phyloP scores from a whole-genome alignment of 495 filamentous ascomycete genomes.

The Neurospora sp. region DNA sequence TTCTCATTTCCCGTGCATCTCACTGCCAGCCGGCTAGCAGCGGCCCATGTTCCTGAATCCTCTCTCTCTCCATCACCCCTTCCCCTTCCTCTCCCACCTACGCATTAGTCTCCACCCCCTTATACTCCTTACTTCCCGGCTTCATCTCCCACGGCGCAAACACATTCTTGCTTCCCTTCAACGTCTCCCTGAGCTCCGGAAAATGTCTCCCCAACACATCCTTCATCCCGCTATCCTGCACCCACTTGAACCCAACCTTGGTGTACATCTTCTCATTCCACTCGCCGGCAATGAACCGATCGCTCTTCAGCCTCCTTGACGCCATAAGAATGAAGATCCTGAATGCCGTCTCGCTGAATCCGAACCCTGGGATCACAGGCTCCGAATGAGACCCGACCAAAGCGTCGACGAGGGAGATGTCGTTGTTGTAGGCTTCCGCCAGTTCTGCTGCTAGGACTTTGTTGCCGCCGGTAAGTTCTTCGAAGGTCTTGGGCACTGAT shows the following conservation, averaged over 20 bases:
- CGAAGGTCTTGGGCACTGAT: conserved; percentile 17
- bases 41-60: neutral
- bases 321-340: conserved; percentile 32
- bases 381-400: conserved; percentile 29
- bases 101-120: conserved; percentile 16
- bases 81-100: neutral
- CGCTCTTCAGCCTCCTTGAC: conserved; percentile 26
- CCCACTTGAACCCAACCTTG: conserved; percentile 29
- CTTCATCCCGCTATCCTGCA: conserved; percentile 25
- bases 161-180: conserved; percentile 21
- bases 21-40: neutral
- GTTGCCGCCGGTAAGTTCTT: conserved; percentile 27
- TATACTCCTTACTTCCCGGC: conserved; percentile 13
- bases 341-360: conserved; percentile 34
- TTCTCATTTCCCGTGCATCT: neutral
- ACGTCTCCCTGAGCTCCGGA: conserved; percentile 18
- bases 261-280: conserved; percentile 29
- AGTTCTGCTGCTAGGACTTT: conserved; percentile 19
- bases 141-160: conserved; percentile 32
- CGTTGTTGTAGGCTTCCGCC: conserved; percentile 17
- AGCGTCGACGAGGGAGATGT: conserved; percentile 29
- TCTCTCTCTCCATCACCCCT: neutral
- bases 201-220: conserved; percentile 26
- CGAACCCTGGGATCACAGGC: conserved; percentile 31
- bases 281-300: conserved; percentile 28